Conservation (phyloP, 2,329 filamentous ascomycete genomes). For the Ceratocystis harringtonii region DNA sequence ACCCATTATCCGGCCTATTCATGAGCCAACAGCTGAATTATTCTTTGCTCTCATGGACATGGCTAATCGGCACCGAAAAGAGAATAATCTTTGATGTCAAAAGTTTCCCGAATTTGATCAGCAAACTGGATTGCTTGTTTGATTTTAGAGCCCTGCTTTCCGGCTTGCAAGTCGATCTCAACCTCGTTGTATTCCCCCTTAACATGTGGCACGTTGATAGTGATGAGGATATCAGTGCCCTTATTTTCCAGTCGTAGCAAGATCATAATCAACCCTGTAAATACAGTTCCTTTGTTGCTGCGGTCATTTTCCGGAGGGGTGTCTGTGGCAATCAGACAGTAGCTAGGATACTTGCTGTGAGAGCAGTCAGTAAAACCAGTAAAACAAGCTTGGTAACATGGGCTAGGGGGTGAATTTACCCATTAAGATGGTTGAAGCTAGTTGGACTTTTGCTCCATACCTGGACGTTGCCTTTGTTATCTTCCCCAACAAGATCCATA, state of each 20-base stretch:
- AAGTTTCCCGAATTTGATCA: slow-evolving; percentile 51
- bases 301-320: slow-evolving; percentile 26
- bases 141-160: slow-evolving; percentile 51
- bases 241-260: slow-evolving; percentile 62
- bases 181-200: slow-evolving; percentile 57
- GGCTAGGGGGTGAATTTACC: slow-evolving; percentile 20
- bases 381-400: not conserved
- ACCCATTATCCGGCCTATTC: slow-evolving; percentile 16
- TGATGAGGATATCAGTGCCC: slow-evolving; percentile 67
- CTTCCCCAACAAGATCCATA: slow-evolving; percentile 48
- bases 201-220: slow-evolving; percentile 77
- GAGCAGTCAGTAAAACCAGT: not conserved
- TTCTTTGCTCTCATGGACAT: no score
- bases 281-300: slow-evolving; percentile 35
- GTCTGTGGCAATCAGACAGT: slow-evolving; percentile 56
- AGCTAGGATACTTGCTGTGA: slow-evolving; percentile 37
- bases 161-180: slow-evolving; percentile 51
- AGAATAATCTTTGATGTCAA: slow-evolving; percentile 68
- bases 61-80: slow-evolving; percentile 40
- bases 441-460: slow-evolving; percentile 52
- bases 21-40: slow-evolving; percentile 9
- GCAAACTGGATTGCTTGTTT: slow-evolving; percentile 54
- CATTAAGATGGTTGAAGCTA: slow-evolving; percentile 41
- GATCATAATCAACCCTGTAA: slow-evolving; percentile 62
- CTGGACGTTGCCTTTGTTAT: slow-evolving; percentile 46